A percentile compares a stretch with the other conserved stretches of the same genome.
Conservation (phyloP, 257 asterid species). For the Primulina tabacum region DNA sequence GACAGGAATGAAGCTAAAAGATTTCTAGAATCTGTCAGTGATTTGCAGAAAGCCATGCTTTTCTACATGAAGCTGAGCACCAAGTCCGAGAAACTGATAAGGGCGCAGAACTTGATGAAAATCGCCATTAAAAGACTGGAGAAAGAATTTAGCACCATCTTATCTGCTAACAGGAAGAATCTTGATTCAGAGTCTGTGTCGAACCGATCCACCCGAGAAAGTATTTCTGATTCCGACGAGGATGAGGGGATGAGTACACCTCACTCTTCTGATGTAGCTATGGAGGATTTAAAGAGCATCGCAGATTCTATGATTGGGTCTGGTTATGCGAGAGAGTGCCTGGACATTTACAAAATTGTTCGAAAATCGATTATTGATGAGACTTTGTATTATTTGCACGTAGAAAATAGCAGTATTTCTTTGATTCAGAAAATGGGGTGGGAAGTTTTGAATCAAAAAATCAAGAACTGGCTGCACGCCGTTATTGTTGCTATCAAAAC, state of each 20-base stretch:
- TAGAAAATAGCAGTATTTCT: slow-evolving; percentile 45
- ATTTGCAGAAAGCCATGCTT: slow-evolving; percentile 55
- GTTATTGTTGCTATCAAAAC: slow-evolving; percentile 53
- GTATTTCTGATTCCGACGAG: slow-evolving; percentile 39
- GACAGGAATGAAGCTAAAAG: slow-evolving; percentile 38
- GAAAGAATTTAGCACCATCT: slow-evolving; percentile 51
- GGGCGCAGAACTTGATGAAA: slow-evolving; percentile 66
- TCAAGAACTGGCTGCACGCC: slow-evolving; percentile 52
- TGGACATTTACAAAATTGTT: slow-evolving; percentile 48
- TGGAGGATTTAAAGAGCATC: slow-evolving; percentile 51
- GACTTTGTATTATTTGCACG: slow-evolving; percentile 56
- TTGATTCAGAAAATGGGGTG: slow-evolving; percentile 77
- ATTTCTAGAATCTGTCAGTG: slow-evolving; percentile 43
- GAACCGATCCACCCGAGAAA: slow-evolving; percentile 19
- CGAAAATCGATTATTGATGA: slow-evolving; percentile 74
- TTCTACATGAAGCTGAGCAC: slow-evolving; percentile 36
- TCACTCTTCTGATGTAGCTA: slow-evolving; percentile 35
- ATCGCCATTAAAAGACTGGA: slow-evolving; percentile 64
- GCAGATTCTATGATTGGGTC: slow-evolving; percentile 72
- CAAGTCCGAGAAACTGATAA: slow-evolving; percentile 36
- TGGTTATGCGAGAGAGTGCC: slow-evolving; percentile 70
- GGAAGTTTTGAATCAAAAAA: slow-evolving; percentile 49
- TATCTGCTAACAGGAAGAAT: slow-evolving; percentile 41
- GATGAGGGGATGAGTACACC: slow-evolving; percentile 24
- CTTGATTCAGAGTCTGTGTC: slow-evolving; percentile 65